Percentiles rank a stretch among this genome's conserved stretches.
Evolutionary conservation across 352 stramenopile genomes (phyloP).

Genomic region (Globisporangium irregulare): DNA sequence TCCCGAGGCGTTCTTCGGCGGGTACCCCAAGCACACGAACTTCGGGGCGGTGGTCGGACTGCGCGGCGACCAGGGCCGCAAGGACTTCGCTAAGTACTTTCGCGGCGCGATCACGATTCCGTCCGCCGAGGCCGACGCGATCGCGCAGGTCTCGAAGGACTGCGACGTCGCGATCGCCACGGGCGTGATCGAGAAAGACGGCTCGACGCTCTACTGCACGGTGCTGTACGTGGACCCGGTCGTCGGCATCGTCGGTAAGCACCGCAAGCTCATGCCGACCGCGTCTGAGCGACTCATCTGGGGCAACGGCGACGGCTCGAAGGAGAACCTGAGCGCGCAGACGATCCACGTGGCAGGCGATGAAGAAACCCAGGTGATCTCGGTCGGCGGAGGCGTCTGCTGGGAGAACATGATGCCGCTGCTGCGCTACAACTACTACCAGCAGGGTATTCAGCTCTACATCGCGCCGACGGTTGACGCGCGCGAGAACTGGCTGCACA

Average conservation of each 20-base stretch:
- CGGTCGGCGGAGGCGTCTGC: conserved; percentile 22
- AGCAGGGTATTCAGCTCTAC: conserved; percentile 26
- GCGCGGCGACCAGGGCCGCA: conserved; percentile 18
- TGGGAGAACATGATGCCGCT: conserved; percentile 34
- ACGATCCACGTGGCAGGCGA: conserved; percentile 5
- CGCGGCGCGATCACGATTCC: conserved; percentile 19
- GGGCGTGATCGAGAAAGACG: conserved; percentile 23
- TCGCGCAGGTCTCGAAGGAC: conserved; percentile 17
- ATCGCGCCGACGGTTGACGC: conserved; percentile 23
- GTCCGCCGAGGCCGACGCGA: conserved; percentile 21
- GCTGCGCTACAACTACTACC: conserved; percentile 27
- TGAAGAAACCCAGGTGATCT: neutral
- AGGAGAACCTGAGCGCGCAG: conserved; percentile 22
- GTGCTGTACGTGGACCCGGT: conserved; percentile 24
- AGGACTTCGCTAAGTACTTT: conserved; percentile 23
- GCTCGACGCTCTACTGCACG: conserved; percentile 25
- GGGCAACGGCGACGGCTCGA: conserved; percentile 23
- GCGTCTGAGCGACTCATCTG: conserved; percentile 27
- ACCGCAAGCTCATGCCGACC: conserved; percentile 30
- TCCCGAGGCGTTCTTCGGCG: conserved; percentile 27
- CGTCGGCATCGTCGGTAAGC: conserved; percentile 22
- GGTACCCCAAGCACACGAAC: conserved; percentile 26
- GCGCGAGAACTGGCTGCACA: conserved; percentile 25
- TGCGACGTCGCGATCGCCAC: conserved; percentile 13
- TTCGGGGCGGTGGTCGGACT: conserved; percentile 21